A percentile compares a stretch with the other conserved stretches of the same genome.
These are phyloP conservation scores for Zygosaccharomyces gambellarensis DNA, from an alignment of 805 yeast species.

Conservation along the genomic window DNA sequence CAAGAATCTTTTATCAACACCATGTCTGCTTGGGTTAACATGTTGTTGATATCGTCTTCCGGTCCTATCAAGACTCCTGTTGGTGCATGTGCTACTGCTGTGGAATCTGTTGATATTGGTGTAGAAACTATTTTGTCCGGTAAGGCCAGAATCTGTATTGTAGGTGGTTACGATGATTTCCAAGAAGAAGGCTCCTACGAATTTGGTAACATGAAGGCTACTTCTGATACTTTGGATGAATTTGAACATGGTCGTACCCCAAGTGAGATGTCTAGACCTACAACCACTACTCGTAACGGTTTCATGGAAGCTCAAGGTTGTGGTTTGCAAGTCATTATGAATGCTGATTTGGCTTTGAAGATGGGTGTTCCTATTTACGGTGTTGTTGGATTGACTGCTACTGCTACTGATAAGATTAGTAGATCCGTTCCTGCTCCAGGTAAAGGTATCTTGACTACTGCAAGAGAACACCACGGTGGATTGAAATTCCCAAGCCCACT, in stretches of 20 bases:
- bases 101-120: constrained; percentile 96
- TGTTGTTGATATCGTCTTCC: constrained; percentile 92
- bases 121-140: constrained; percentile 88
- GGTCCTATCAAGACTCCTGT: constrained; percentile 99
- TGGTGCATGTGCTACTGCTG: constrained; percentile 99
- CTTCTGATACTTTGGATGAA: constrained; percentile 85
- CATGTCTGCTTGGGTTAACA: constrained; percentile 99
- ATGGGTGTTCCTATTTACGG: constrained; percentile 99
- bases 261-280: constrained; percentile 96
- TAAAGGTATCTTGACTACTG: constrained; percentile 97
- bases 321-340: constrained; percentile 95
- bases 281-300: constrained; percentile 93
- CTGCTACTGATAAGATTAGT: constrained; percentile 98
- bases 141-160: constrained; percentile 92
- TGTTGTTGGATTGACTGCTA: constrained; percentile 87
- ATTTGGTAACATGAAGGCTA: constrained; percentile 98
- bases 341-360: constrained; percentile 84
- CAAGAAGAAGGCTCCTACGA: constrained; percentile 98
- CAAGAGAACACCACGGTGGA: constrained; percentile 84
- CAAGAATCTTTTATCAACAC: constrained; percentile 99
- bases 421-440: constrained; percentile 99
- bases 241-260: constrained; percentile 96
- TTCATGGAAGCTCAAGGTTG: constrained; percentile 99
- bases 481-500: constrained; percentile 74
- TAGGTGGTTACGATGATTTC: constrained; percentile 99